Evolutionary conservation across 345 rosid species (phyloP), one percentile per base, ranked within the genome.

Genomic region (Populus alba): DNA sequence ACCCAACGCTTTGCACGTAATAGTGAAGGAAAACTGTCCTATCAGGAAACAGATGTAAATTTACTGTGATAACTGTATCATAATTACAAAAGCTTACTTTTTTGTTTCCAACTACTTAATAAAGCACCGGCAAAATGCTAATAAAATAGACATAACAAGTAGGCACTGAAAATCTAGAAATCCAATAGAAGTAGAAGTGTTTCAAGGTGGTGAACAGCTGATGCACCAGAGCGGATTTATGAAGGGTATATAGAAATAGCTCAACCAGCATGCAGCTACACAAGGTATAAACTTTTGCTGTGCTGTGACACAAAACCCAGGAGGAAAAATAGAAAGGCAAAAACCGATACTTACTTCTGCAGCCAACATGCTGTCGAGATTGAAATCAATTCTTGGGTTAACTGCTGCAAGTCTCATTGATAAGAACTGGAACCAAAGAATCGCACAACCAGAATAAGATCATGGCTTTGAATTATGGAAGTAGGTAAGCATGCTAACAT

Each of bases 401-500:
- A 89, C 97, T 7, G 95, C 89, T 13, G 98, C 98, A 70, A 97
- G 97, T 89, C 93, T 91, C 98, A 94, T 97, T 71, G 99, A 97
- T 81, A 97, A 85, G 80, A 92, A 66, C 99, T 97, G 94, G 75
- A 86, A 90, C 72, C 67, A 43, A 37, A 62, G 23, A 27, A 27
- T 27, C 1, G 27, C 27, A 68, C 27, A 37, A 47, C 69, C 15
- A 73, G 45, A 72, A 59, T 77, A 37, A 79, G 77, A 41, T 66
- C 17, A 25, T 61, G 38, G 15, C 37, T 31, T 27, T 25, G 20
- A 65, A 20, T 23, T 15, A 35, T 18, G 49, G 49, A 71, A 61
- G 25, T 6, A 22, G 5, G 10, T 55, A 25, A 47, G 10, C 25
- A 43, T 71, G n/a, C 39, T 7, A 8, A 62, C 22, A 22, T 62